Conservation (phyloP, 148 eudicot genomes). For the Polygonum aviculare region DNA sequence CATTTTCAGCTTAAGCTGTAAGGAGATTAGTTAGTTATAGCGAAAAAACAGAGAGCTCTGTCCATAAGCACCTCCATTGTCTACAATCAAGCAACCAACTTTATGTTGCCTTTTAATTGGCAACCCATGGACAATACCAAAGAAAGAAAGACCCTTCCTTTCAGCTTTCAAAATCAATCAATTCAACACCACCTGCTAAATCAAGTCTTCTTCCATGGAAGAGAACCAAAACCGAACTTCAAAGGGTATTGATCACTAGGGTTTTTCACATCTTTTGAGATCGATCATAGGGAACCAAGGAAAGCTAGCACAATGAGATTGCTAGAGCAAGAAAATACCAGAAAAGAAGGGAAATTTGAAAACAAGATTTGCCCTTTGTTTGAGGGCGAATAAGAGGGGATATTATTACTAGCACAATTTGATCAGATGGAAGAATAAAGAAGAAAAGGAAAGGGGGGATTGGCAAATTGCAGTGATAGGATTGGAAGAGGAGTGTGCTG, state of each 20-base stretch:
- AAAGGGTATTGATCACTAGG: not conserved
- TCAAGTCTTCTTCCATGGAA: not conserved
- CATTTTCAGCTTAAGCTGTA: slow-evolving; percentile 8
- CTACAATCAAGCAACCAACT: slow-evolving; percentile 26
- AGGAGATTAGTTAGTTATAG: slow-evolving; percentile 16
- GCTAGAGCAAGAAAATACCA: not conserved
- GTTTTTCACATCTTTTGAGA: not conserved
- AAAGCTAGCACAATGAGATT: not conserved
- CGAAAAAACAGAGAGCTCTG: slow-evolving; percentile 28
- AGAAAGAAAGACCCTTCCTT: not conserved
- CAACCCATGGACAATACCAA: not conserved
- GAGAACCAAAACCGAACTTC: not conserved
- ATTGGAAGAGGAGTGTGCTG: slow-evolving; percentile 9
- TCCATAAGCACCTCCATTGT: slow-evolving; percentile 47
- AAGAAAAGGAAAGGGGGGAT: not conserved
- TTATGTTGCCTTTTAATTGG: not conserved
- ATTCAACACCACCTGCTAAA: slow-evolving; percentile 8
- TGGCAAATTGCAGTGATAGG: not conserved
- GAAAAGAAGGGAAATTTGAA: not conserved
- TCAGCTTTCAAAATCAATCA: slow-evolving; percentile 6
- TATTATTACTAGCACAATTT: not conserved
- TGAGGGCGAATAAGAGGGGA: slow-evolving; percentile 7
- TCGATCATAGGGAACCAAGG: not conserved
- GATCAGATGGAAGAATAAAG: not conserved
- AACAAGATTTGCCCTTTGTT: not conserved